Percentiles rank a stretch among this genome's conserved stretches.
Conservation (phyloP, 768 basidiomycete genomes). For the Kwoniella bestiolae region DNA sequence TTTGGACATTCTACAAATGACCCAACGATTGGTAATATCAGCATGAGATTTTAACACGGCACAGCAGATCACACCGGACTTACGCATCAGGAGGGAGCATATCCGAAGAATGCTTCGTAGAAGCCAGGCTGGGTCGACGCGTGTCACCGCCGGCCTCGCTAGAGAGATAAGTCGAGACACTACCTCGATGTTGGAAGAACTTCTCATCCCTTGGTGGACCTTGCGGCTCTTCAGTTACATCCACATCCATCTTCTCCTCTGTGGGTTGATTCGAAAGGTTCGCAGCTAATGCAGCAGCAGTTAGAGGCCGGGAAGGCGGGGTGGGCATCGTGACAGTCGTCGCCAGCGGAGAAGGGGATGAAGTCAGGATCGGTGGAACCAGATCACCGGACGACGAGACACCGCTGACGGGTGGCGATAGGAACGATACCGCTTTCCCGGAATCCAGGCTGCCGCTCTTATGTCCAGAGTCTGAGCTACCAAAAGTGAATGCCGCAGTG, state of each 20-base stretch:
- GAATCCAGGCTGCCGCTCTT: constrained; percentile 11
- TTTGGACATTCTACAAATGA: not conserved
- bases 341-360: constrained; percentile 3
- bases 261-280: not conserved
- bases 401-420: constrained; percentile 5
- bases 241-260: constrained; percentile 28
- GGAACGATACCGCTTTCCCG: constrained; percentile 30
- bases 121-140: constrained; percentile 37
- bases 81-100: constrained; percentile 38
- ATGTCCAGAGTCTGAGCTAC: not conserved
- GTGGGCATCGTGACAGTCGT: not conserved
- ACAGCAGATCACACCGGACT: no score
- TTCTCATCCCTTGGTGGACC: not conserved
- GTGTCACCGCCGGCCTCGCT: constrained; percentile 16
- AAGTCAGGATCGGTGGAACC: not conserved
- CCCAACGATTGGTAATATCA: not conserved
- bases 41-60: no score
- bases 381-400: not conserved
- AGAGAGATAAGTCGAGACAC: constrained; percentile 13
- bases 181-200: constrained; percentile 22
- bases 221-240: not conserved
- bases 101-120: constrained; percentile 28
- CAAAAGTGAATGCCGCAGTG: not conserved
- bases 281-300: not conserved
- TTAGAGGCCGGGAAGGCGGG: not conserved